These are phyloP conservation scores for Amylostereum areolatum DNA, from an alignment of 1,284 basidiomycete genomes.

Conservation along the genomic window DNA sequence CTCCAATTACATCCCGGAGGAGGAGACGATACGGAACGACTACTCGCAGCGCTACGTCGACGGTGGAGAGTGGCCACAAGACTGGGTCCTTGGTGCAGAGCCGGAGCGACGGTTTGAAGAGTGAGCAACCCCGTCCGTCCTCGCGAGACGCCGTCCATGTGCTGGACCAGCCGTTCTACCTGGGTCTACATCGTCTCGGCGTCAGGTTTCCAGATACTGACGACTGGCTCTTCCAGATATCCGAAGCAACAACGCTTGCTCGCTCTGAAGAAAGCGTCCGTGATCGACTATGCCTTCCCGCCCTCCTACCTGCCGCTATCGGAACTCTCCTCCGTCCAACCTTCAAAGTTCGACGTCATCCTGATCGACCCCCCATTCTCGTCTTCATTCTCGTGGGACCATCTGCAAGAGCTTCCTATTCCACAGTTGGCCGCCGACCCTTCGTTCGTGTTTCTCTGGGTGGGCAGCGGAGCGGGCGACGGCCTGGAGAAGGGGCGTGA, in stretches of 20 bases:
- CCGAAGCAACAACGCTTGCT: slow-evolving; percentile 85
- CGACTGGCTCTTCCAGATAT: slow-evolving; percentile 61
- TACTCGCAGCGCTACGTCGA: slow-evolving; percentile 89
- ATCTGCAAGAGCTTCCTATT: slow-evolving; percentile 78
- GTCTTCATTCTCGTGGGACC: slow-evolving; percentile 79
- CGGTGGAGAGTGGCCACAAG: slow-evolving; percentile 85
- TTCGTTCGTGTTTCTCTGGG: slow-evolving; percentile 95
- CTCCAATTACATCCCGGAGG: slow-evolving; percentile 78
- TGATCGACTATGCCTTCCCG: slow-evolving; percentile 54
- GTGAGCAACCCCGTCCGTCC: no score
- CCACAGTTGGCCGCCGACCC: slow-evolving; percentile 86
- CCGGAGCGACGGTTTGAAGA: slow-evolving; percentile 88
- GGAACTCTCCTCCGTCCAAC: slow-evolving; percentile 46
- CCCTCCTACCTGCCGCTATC: slow-evolving; percentile 65
- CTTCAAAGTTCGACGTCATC: slow-evolving; percentile 87
- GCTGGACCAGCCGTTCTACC: no score
- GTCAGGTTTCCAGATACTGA: no score
- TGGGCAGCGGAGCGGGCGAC: slow-evolving; percentile 85
- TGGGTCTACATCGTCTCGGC: no score
- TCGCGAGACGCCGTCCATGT: no score
- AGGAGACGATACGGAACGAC: slow-evolving; percentile 94
- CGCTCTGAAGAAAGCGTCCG: slow-evolving; percentile 70
- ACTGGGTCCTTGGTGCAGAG: slow-evolving; percentile 84
- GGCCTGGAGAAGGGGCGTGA: slow-evolving; percentile 92
- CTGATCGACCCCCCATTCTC: slow-evolving; percentile 88